phyloP scores from a whole-genome alignment of 148 eudicot species.

The Rhododendron griersonianum region DNA sequence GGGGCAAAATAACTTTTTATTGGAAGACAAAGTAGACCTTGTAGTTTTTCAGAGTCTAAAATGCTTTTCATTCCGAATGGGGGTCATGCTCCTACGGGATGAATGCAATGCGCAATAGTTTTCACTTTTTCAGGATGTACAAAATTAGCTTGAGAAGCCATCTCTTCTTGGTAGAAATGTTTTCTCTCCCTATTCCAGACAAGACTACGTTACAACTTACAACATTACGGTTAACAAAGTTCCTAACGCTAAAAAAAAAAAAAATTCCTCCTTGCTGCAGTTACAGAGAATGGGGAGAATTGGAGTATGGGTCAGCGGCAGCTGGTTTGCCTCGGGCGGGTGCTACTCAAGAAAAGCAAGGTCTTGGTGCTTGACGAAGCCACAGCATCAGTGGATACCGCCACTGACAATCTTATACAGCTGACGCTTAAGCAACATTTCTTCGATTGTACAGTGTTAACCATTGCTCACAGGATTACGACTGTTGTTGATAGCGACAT shows the following conservation, averaged over 20 bases:
- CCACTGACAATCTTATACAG: slow-evolving; percentile 56
- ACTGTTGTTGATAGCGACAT: slow-evolving; percentile 69
- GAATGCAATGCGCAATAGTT: neutral
- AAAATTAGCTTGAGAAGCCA: too few relatives aligned
- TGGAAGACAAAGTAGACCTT: too few relatives aligned
- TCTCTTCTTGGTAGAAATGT: too few relatives aligned
- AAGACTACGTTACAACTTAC: too few relatives aligned
- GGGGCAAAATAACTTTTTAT: too few relatives aligned
- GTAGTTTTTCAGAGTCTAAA: slow-evolving; percentile 13
- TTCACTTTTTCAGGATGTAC: too few relatives aligned
- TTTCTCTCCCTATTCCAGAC: too few relatives aligned
- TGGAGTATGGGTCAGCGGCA: slow-evolving; percentile 65
- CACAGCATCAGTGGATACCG: slow-evolving; percentile 59
- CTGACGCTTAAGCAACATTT: slow-evolving; percentile 38
- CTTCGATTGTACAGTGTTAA: slow-evolving; percentile 34
- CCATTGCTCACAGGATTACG: slow-evolving; percentile 48
- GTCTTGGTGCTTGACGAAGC: slow-evolving; percentile 57
- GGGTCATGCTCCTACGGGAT: slow-evolving; percentile 35
- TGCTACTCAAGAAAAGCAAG: slow-evolving; percentile 48
- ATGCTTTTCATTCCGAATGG: slow-evolving; percentile 29
- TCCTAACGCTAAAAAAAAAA: neutral
- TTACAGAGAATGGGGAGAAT: slow-evolving; percentile 52
- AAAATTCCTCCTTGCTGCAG: slow-evolving; percentile 36
- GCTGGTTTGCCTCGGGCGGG: slow-evolving; percentile 56
- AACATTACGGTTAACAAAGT: neutral